phyloP scores from a whole-genome alignment of 2,329 filamentous ascomycete genomes.

The Sporothrix curviconia region DNA sequence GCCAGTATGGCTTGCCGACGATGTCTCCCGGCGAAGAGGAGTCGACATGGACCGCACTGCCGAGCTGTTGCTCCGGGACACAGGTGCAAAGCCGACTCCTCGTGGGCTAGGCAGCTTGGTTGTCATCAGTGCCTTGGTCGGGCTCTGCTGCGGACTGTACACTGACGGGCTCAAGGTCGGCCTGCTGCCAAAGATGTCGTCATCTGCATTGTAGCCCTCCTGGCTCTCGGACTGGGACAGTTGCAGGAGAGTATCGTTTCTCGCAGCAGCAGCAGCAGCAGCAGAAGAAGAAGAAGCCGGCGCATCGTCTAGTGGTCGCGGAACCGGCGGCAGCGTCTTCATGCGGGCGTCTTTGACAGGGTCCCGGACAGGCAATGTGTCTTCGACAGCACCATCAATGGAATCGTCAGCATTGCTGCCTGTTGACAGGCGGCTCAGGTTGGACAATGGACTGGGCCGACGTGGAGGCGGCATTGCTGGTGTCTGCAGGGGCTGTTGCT shows the following conservation, averaged over 20 bases:
- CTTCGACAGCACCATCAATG: constrained; percentile 15
- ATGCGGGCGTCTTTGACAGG: constrained; percentile 29
- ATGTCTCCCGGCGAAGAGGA: not conserved
- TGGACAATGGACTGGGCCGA: constrained; percentile 17
- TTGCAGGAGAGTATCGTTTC: not conserved
- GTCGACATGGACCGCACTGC: not conserved
- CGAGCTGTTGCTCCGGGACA: constrained; percentile 22
- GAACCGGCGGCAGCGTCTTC: constrained; percentile 35
- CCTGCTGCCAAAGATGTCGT: constrained; percentile 4
- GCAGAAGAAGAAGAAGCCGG: not conserved
- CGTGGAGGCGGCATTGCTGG: not conserved
- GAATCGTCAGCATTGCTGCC: not conserved
- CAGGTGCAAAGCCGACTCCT: constrained; percentile 36
- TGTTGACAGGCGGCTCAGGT: not conserved
- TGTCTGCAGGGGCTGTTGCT: not conserved
- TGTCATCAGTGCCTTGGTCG: constrained; percentile 30
- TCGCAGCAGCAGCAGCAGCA: constrained; percentile 15
- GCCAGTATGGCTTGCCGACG: constrained; percentile 8
- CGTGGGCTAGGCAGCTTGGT: constrained; percentile 35
- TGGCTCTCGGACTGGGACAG: constrained; percentile 11
- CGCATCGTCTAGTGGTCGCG: constrained; percentile 19
- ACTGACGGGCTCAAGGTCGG: constrained; percentile 45
- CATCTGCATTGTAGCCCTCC: constrained; percentile 22
- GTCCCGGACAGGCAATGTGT: constrained; percentile 22
- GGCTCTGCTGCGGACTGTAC: constrained; percentile 39